Base-by-base conservation (phyloP, 805 yeast genomes). In the Lipomyces spencermartinsiae region DNA sequence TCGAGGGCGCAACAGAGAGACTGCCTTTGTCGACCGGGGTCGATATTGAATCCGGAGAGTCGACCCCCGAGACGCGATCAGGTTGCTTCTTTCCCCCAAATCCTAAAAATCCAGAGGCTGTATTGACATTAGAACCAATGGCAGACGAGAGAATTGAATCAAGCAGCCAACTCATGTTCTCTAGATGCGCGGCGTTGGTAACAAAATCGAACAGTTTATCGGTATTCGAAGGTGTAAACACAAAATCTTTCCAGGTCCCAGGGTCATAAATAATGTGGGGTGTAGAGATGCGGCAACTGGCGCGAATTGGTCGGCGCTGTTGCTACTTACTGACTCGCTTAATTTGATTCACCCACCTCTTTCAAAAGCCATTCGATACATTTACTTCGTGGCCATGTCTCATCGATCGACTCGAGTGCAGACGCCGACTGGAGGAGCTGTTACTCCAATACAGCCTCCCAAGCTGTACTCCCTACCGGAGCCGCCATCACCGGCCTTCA, bases 381-480 rank as follows among this genome's bases (percentile, higher is more conserved):
- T 6, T 16, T 22, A 43, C 22, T 12, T 7, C 10, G 22, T 9
- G 22, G 49, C 25, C n/a, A 53, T 53, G 56, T 53, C 56, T 3
- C 34, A 53, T 25, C 56, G 29, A 10, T 53, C 56, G 10, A n/a
- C 56, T 53, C 56, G 34, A 53, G 34, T 31, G 56, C 34, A 53
- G 56, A 53, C 56, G n/a, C 34, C 56, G 7, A 31, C 9, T 25
- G 56, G 56, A 31, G 56, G 56, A 7, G 53, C 59, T 14, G 31
- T 53, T 37, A 49, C 59, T n/a, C 69, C 61, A 12, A 31, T 68
- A 8, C 62, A 60, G 6, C 72, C 72, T 43, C 62, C 73, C 29
- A 60, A 65, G 65, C 65, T 76, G 12, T 74, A 76, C 68, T 74
- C 75, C 6, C 65, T 78, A 22, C 65, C 74, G 39, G 80, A 78